phyloP scores from a whole-genome alignment of 495 filamentous ascomycete species.

The Pyronema domesticum region DNA sequence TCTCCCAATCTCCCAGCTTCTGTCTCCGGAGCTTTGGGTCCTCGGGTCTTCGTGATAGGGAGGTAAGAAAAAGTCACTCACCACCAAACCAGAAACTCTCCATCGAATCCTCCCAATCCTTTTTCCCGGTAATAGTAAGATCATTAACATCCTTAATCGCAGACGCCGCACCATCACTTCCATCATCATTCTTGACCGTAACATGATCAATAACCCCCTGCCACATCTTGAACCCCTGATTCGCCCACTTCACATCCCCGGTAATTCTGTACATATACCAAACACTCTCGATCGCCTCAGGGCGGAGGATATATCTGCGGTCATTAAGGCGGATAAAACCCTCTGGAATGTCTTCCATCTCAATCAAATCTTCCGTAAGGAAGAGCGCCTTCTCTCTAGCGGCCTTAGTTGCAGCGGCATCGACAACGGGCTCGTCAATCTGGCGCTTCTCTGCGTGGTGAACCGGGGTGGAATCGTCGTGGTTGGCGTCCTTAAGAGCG shows the following conservation, averaged over 20 bases:
- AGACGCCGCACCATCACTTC: not conserved
- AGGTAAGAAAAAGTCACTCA: slow-evolving; percentile 21
- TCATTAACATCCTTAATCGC: not conserved
- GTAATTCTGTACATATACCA: slow-evolving; percentile 41
- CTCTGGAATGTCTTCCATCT: slow-evolving; percentile 35
- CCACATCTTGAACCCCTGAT: slow-evolving; percentile 48
- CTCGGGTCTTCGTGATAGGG: not conserved
- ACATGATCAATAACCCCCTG: slow-evolving; percentile 22
- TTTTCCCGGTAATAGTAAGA: not conserved
- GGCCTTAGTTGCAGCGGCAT: not conserved
- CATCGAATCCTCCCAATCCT: slow-evolving; percentile 20
- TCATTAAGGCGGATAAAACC: slow-evolving; percentile 38
- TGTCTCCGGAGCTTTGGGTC: too few relatives aligned
- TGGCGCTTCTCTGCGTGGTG: slow-evolving; percentile 9
- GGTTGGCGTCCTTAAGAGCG: not conserved
- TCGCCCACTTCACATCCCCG: slow-evolving; percentile 34
- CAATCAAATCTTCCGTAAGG: not conserved
- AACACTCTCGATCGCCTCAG: slow-evolving; percentile 47
- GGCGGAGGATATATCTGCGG: slow-evolving; percentile 33
- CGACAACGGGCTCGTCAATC: not conserved
- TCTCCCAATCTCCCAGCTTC: too few relatives aligned
- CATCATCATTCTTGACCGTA: not conserved
- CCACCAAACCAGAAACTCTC: slow-evolving; percentile 35
- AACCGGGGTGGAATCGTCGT: slow-evolving; percentile 7
- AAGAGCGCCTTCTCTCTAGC: not conserved